phyloP scores from a whole-genome alignment of 2,329 filamentous ascomycete species.

The Atkinsonella hypoxylon region DNA sequence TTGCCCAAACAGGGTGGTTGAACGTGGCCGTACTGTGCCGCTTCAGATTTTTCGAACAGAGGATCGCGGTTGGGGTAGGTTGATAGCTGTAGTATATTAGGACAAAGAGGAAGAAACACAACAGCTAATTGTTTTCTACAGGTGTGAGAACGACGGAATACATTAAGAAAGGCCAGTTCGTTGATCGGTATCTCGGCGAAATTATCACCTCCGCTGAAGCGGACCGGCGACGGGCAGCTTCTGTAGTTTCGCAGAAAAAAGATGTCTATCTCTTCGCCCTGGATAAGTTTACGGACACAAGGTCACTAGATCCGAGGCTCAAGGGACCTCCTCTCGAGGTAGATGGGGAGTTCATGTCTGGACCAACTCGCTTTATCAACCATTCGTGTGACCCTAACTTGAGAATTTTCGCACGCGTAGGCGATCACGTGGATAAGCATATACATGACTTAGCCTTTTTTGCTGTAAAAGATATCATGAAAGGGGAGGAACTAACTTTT shows the following conservation, averaged over 20 bases:
- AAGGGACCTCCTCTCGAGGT: slow-evolving; percentile 45
- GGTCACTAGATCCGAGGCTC: slow-evolving; percentile 43
- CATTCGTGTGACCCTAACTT: slow-evolving; percentile 72
- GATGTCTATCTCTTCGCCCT: slow-evolving; percentile 70
- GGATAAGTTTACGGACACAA: slow-evolving; percentile 61
- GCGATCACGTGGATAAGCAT: slow-evolving; percentile 61
- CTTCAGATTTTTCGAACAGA: slow-evolving; percentile 67
- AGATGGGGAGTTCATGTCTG: slow-evolving; percentile 65
- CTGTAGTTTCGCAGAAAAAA: slow-evolving; percentile 48
- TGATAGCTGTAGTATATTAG: not conserved
- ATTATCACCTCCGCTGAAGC: slow-evolving; percentile 55
- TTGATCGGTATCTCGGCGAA: slow-evolving; percentile 69
- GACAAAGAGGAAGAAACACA: not conserved
- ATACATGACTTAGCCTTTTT: slow-evolving; percentile 72
- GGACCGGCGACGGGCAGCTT: slow-evolving; percentile 45
- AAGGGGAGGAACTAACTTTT: slow-evolving; percentile 62
- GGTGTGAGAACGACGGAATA: slow-evolving; percentile 52
- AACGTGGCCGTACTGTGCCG: slow-evolving; percentile 56
- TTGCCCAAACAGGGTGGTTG: slow-evolving; percentile 68
- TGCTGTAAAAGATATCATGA: slow-evolving; percentile 52
- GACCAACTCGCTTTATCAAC: slow-evolving; percentile 72
- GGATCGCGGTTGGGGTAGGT: slow-evolving; percentile 62
- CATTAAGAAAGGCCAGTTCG: slow-evolving; percentile 61
- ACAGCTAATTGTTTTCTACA: slow-evolving; percentile 14
- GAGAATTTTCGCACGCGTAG: slow-evolving; percentile 66